phyloP scores from a whole-genome alignment of 176 grass and related monocot species.

The Canna indica region DNA sequence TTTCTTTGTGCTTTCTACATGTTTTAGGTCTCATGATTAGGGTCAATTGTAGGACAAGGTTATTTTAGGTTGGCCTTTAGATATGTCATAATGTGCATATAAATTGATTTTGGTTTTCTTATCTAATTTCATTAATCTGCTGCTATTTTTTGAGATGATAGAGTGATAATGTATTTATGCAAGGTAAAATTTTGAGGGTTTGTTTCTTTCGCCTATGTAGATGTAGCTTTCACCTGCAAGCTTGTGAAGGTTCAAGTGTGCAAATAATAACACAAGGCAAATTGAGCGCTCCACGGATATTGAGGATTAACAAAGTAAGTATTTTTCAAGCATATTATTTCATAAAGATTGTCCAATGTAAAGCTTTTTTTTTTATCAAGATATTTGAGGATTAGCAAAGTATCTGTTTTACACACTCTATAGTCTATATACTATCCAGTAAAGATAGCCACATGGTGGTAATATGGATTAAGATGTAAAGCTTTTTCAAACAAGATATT shows the following conservation, averaged over 20 bases:
- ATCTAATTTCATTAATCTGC: background rate
- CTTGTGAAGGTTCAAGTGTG: constrained; percentile 72
- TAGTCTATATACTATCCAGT: background rate
- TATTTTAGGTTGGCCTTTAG: background rate
- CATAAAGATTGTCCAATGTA: too few species aligned
- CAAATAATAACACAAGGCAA: constrained; percentile 81
- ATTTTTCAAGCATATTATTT: too few species aligned
- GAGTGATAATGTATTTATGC: background rate
- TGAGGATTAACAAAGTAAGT: constrained; percentile 92
- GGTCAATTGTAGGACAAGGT: background rate
- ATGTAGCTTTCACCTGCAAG: constrained; percentile 91
- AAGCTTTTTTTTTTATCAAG: too few species aligned
- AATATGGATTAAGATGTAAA: background rate
- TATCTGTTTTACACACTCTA: too few species aligned
- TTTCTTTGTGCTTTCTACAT: background rate
- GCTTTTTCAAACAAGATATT: background rate
- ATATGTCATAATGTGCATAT: background rate
- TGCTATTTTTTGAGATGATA: background rate
- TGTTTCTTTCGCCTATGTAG: constrained; percentile 35
- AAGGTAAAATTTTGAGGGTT: background rate
- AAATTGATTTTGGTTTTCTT: background rate
- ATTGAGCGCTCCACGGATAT: constrained; percentile 81
- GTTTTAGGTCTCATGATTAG: background rate
- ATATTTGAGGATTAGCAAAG: constrained; percentile 89
- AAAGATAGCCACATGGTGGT: background rate